These are phyloP conservation scores for Graphilbum sp. DNA, from an alignment of 2,329 filamentous ascomycete species.

Conservation along the genomic window DNA sequence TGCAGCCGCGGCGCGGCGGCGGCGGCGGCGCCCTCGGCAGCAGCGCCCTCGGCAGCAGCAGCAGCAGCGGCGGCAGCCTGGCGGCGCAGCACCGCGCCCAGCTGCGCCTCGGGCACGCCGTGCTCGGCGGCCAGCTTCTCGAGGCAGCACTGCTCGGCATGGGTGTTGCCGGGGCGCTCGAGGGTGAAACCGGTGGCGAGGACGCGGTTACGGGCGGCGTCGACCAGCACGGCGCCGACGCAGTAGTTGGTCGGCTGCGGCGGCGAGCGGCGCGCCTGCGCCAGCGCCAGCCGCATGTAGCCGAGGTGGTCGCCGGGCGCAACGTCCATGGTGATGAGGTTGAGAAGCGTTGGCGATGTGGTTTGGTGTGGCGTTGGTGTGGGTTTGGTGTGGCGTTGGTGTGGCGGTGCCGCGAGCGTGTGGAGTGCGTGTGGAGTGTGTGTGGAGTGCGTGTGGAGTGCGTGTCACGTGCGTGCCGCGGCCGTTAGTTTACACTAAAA, in stretches of 20 bases:
- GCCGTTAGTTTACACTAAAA: too few relatives aligned
- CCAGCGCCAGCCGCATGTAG: constrained; percentile 54
- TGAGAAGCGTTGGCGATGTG: too few relatives aligned
- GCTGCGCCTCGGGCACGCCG: constrained; percentile 32
- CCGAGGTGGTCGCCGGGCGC: constrained; percentile 22
- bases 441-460: too few relatives aligned
- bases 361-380: too few relatives aligned
- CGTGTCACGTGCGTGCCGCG: too few relatives aligned
- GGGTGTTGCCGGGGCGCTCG: constrained; percentile 82
- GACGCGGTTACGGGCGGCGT: constrained; percentile 29
- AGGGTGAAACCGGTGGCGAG: constrained; percentile 79
- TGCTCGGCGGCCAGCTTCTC: constrained; percentile 46
- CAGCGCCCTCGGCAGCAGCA: constrained; percentile 22
- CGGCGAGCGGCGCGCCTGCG: constrained; percentile 62
- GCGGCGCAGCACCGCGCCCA: constrained; percentile 19
- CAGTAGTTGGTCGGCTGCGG: constrained; percentile 85
- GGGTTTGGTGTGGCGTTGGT: too few relatives aligned
- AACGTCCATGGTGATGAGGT: neutral
- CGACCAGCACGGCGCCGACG: constrained; percentile 78
- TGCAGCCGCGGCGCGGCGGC: constrained; percentile 24
- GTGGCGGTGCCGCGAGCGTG: too few relatives aligned
- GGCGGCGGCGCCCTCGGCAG: neutral
- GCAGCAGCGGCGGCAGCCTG: neutral
- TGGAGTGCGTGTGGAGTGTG: too few relatives aligned
- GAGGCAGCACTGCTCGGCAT: constrained; percentile 88